Base-by-base conservation (phyloP, 139 green algal species). In the Penium margaritaceum region DNA sequence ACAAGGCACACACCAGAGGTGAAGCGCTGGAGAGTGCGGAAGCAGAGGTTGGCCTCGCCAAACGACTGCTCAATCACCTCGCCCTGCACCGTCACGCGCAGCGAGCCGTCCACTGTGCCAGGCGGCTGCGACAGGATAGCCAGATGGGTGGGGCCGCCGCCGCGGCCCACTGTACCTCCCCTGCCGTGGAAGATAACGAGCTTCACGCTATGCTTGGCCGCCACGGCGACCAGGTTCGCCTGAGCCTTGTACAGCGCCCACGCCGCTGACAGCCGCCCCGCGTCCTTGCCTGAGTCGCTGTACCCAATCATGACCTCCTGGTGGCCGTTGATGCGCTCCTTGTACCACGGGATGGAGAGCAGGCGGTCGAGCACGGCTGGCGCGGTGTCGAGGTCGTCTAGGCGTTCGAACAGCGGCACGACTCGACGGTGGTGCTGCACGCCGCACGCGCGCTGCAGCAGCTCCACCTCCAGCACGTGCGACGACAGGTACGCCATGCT, bases 221-320 rank as follows among this genome's bases (percentile, higher is more conserved):
- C 76, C 9, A 83, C 74, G 14, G 79, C 29, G 14, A 63, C 62
- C 19, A 81, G 65, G 46, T 73, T 65, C 43, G 80, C 81, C 73
- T 86, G 74, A n/a, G 75, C 87, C 46, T 86, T 69, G 78, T 92
- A 96, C 60, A 97, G 81, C 19, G 87, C 93, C 92, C 91, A 97
- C 35, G 87, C 89, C 1, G 92, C 93, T 1, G 93, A 88, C 54
- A 97, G 86, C 0, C 93, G 82, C 14, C 93, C 93, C 0, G 92
- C 94, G 74, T 98, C 94, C 84, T 98, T 98, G 57, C 94, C 94
- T 39, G 83, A 92, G 87, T 98, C 94, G 54, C 82, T 91, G 84
- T 98, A 98, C 0, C 94, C 94, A 43, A 98, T 89, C 94, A 98
- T 98, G 30, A 94, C 79, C 84, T 93, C 89, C 84, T 93, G 89